phyloP scores from a whole-genome alignment of 2,329 filamentous ascomycete species.

The Phyllosticta ampelicida region DNA sequence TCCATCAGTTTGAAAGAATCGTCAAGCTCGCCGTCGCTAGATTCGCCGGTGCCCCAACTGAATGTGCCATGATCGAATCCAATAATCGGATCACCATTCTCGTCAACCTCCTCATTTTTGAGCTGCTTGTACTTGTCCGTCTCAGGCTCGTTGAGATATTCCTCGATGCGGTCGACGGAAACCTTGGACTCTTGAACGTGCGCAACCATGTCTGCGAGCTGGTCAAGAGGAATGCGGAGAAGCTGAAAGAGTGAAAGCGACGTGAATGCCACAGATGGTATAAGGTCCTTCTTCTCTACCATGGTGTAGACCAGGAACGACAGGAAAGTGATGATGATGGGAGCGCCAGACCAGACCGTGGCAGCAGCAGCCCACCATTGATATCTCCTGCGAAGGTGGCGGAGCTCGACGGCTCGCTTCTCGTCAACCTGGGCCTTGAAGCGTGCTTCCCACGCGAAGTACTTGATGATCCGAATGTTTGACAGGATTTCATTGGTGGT shows the following conservation, averaged over 20 bases:
- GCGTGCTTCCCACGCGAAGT: constrained; percentile 94
- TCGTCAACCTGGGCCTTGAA: constrained; percentile 82
- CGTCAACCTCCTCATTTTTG: constrained; percentile 55
- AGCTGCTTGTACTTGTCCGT: constrained; percentile 92
- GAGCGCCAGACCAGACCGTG: constrained; percentile 92
- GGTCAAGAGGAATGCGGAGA: constrained; percentile 83
- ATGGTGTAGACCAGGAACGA: constrained; percentile 91
- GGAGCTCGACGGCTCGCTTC: constrained; percentile 70
- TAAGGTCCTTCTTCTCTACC: constrained; percentile 76
- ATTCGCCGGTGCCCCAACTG: constrained; percentile 62
- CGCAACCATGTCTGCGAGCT: constrained; percentile 96
- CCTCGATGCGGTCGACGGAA: constrained; percentile 90
- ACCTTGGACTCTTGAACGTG: constrained; percentile 97
- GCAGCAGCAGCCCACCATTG: constrained; percentile 86
- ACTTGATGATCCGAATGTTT: constrained; percentile 98
- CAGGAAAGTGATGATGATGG: constrained; percentile 89
- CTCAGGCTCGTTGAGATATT: constrained; percentile 86
- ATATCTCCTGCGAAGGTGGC: constrained; percentile 69
- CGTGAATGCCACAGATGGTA: constrained; percentile 90
- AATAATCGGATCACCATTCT: constrained; percentile 61
- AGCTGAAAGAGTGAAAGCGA: constrained; percentile 93
- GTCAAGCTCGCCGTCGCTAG: constrained; percentile 44
- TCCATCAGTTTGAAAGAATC: constrained; percentile 70
- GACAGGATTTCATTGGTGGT: constrained; percentile 94
- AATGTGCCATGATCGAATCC: constrained; percentile 79